These are phyloP conservation scores for Zea luxurians DNA, from an alignment of 176 grass and related monocot species.

Conservation along the genomic window DNA sequence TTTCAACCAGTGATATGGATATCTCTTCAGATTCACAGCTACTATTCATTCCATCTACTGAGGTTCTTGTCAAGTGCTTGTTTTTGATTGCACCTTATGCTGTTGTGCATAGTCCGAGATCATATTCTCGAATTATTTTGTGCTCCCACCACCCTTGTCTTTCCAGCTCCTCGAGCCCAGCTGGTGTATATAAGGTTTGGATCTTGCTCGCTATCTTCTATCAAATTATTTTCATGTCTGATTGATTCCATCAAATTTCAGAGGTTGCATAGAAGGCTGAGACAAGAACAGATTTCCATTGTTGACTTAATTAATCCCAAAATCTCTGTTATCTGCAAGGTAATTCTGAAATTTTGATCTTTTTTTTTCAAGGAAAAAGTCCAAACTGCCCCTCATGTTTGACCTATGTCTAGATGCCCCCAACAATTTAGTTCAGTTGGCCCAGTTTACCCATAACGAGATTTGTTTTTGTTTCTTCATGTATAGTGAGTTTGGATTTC, in stretches of 20 bases:
- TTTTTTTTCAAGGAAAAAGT: neutral
- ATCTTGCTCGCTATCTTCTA: constrained; percentile 31
- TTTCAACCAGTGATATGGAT: constrained; percentile 68
- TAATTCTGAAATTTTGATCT: constrained; percentile 33
- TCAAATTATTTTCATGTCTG: constrained; percentile 36
- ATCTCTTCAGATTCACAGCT: constrained; percentile 51
- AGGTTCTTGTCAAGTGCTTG: constrained; percentile 89
- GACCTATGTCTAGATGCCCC: neutral
- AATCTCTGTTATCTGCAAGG: constrained; percentile 79
- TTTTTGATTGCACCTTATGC: constrained; percentile 81
- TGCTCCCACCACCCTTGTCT: constrained; percentile 89
- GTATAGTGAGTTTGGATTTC: neutral
- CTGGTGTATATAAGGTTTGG: constrained; percentile 82
- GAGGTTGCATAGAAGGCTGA: constrained; percentile 86
- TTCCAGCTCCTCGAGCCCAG: constrained; percentile 42
- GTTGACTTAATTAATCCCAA: constrained; percentile 67
- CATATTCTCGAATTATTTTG: constrained; percentile 76
- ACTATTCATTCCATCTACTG: constrained; percentile 79
- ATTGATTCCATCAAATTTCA: constrained; percentile 47
- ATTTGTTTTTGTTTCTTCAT: neutral
- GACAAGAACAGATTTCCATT: constrained; percentile 53
- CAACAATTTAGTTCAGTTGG: neutral
- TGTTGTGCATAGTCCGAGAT: constrained; percentile 47
- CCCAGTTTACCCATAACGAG: neutral
- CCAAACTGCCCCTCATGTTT: neutral